Evolutionary conservation across 306 rosid genomes (phyloP).

Genomic region (Spatholobus suberectus): DNA sequence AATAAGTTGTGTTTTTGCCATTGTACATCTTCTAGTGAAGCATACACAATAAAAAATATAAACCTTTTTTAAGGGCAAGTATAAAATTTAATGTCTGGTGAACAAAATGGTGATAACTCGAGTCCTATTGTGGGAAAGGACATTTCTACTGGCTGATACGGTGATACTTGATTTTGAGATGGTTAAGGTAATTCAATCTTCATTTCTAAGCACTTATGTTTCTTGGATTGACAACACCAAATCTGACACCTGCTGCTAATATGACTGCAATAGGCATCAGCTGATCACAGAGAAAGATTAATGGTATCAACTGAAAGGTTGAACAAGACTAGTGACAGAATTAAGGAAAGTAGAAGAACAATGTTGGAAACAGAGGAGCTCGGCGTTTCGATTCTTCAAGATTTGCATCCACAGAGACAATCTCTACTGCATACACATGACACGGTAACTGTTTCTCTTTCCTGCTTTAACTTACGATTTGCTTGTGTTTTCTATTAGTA

Average conservation of each 20-base stretch:
- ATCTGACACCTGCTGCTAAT: not conserved
- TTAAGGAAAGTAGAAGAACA: slow-evolving; percentile 77
- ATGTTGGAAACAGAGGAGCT: slow-evolving; percentile 92
- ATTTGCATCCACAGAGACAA: slow-evolving; percentile 86
- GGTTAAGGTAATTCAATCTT: slow-evolving; percentile 13
- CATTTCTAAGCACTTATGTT: slow-evolving; percentile 27
- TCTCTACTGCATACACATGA: slow-evolving; percentile 72
- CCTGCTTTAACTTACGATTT: not conserved
- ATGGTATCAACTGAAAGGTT: slow-evolving; percentile 74
- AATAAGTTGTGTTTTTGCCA: too few species aligned
- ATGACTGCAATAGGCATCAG: slow-evolving; percentile 64
- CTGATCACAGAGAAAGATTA: slow-evolving; percentile 80
- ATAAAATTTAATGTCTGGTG: not conserved
- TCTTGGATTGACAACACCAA: not conserved
- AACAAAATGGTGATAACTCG: slow-evolving; percentile 7
- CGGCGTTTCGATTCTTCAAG: slow-evolving; percentile 89
- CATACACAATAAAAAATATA: too few species aligned
- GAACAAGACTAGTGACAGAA: slow-evolving; percentile 64
- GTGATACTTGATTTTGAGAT: not conserved
- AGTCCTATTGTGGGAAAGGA: not conserved
- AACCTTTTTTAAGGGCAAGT: too few species aligned
- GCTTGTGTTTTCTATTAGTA: not conserved
- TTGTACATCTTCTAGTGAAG: too few species aligned
- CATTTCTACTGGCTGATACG: slow-evolving; percentile 8
- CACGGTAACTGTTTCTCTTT: slow-evolving; percentile 51